Percentiles rank a stretch among this genome's conserved stretches.
phyloP scores from a whole-genome alignment of 2,329 filamentous ascomycete species.

The Coleophoma eucalyptorum region DNA sequence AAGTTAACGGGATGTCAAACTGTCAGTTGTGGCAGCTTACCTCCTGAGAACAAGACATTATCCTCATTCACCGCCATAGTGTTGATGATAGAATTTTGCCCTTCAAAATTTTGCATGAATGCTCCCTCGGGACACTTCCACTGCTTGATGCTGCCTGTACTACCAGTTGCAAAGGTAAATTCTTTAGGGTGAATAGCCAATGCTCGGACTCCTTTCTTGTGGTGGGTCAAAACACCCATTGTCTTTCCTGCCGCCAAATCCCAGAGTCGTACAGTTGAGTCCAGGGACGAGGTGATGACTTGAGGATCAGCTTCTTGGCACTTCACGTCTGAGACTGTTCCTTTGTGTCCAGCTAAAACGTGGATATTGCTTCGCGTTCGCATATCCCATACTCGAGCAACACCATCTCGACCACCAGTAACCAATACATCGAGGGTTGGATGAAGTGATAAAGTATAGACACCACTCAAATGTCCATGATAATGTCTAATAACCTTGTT shows the following conservation, averaged over 20 bases:
- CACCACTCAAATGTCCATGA: conserved; percentile 92
- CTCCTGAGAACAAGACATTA: conserved; percentile 91
- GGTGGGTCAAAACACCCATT: conserved; percentile 93
- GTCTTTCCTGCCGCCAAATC: conserved; percentile 95
- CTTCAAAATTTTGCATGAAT: conserved; percentile 99
- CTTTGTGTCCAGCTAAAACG: conserved; percentile 85
- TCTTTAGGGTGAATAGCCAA: conserved; percentile 84
- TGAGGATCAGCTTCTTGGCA: conserved; percentile 97
- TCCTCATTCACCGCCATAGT: conserved; percentile 90
- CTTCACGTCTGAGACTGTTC: conserved; percentile 82
- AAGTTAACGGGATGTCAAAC: not conserved
- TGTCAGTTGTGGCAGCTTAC: conserved; percentile 16
- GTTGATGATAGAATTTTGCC: conserved; percentile 96
- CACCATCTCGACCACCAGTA: conserved; percentile 91
- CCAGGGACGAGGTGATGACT: conserved; percentile 88
- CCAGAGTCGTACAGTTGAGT: conserved; percentile 89
- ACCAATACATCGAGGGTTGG: conserved; percentile 93
- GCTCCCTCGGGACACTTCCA: conserved; percentile 98
- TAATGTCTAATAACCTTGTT: conserved; percentile 99
- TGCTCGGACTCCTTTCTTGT: conserved; percentile 93
- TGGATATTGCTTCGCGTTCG: conserved; percentile 93
- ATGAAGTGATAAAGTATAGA: conserved; percentile 91
- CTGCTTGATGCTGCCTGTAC: conserved; percentile 93
- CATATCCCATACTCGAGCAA: conserved; percentile 98
- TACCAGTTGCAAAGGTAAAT: conserved; percentile 93